Percentiles rank a stretch among this genome's conserved stretches.
Conservation (phyloP, 139 green algal genomes). For the Chlamydomonas asymmetrica region DNA sequence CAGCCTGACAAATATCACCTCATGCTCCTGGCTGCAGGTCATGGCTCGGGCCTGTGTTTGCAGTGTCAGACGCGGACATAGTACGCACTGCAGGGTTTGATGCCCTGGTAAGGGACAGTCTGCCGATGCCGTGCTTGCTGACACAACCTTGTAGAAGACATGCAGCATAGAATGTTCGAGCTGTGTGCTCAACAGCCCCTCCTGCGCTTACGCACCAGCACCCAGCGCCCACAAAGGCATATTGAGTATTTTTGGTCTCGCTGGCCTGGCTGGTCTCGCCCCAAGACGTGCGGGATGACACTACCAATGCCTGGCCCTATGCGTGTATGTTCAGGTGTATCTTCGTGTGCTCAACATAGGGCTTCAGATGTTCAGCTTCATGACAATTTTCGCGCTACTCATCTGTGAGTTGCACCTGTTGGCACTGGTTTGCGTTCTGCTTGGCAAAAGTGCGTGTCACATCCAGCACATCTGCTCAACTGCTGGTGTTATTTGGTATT, state of each 20-base stretch:
- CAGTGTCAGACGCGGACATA: conserved; percentile 18
- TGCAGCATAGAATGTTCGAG: neutral
- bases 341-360: neutral
- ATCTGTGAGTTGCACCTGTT: conserved; percentile 20
- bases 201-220: neutral
- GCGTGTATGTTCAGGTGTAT: no score
- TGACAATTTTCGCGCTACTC: conserved; percentile 7
- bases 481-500: no score
- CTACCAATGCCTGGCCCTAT: neutral
- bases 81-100: conserved; percentile 6
- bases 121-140: neutral
- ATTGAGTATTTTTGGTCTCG: neutral
- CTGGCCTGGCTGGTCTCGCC: conserved; percentile 1
- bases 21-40: neutral
- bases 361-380: conserved; percentile 10
- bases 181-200: neutral
- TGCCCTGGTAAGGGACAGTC: neutral
- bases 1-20: no score
- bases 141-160: neutral
- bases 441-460: no score
- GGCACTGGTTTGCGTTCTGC: no score
- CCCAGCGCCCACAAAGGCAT: neutral
- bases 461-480: no score
- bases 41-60: neutral
- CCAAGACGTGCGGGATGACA: neutral